Conservation (phyloP, 768 basidiomycete species). For the Lentinus brumalis region DNA sequence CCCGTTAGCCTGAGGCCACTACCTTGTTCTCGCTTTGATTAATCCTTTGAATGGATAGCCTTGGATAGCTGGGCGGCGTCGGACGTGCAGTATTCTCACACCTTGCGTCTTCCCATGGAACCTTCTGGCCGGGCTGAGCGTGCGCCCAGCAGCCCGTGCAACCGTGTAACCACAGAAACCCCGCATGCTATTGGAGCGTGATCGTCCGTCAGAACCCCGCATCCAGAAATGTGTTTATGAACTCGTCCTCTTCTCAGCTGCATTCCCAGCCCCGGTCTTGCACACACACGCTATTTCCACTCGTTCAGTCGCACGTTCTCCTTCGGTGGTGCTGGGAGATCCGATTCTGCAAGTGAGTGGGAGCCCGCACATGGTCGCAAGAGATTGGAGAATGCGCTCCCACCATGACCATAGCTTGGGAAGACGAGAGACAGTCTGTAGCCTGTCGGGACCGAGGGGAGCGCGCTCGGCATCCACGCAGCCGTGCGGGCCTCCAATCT, state of each 20-base stretch:
- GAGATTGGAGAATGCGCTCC: constrained; percentile 7
- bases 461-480: constrained; percentile 5
- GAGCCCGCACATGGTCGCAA: not conserved
- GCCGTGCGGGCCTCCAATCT: not conserved
- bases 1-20: no score
- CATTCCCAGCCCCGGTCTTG: no score
- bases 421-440: constrained; percentile 1
- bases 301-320: no score
- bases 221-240: not conserved
- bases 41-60: no score
- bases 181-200: constrained; percentile 5
- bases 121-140: constrained; percentile 10
- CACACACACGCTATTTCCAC: no score
- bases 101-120: constrained; percentile 8
- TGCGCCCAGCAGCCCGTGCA: not conserved
- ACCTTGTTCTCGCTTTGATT: no score
- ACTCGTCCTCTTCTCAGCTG: not conserved
- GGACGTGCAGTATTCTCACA: constrained; percentile 1
- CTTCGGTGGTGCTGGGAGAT: no score
- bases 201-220: not conserved
- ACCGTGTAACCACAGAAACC: constrained; percentile 22
- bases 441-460: constrained; percentile 18
- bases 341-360: not conserved
- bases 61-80: not conserved
- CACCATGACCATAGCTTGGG: constrained; percentile 12